Evolutionary conservation across 1,139 yeast species (phyloP), one percentile per base, ranked within the genome.

Genomic region (Yamadazyma dushanensis): DNA sequence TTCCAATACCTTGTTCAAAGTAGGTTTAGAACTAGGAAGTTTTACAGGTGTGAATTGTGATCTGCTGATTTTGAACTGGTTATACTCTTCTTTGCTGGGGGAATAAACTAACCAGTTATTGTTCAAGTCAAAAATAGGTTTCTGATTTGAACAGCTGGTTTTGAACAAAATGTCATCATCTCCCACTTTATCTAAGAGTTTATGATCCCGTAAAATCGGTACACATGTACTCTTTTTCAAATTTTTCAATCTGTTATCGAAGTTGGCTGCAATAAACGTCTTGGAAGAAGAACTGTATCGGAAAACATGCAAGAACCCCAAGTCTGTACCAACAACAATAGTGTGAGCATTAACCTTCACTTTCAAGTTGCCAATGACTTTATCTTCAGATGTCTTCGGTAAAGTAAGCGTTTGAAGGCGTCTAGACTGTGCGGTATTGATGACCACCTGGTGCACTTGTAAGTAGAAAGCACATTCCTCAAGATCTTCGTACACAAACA

Each of bases 31-130:
- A 2, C 63, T 64, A 1, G 80, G 77, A 14, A 76, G 49, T 41
- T 63, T 63, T 15, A 76, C 67, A 0, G 76, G 73, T 0, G 78
- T 72, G 21, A 69, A 57, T 29, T 22, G 35, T 8, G 29, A 30
- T 22, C 41, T 37, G 34, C 49, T 51, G 8, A 57, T 44, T 29
- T 51, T 57, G 26, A 64, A 43, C 30, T 59, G 63, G 22, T 56
- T 50, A 45, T 61, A 65, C 45, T 69, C 76, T 6, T 41, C 43
- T 37, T 59, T 61, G 3, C 63, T 56, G 4, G 78, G 76, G 5
- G 66, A 70, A 46, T 74, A 78, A 1, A 68, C 74, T 23, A 79
- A 51, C 73, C 78, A 74, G 34, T 71, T 57, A 5, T 78, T 79
- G 26, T 66, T 65, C 9, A 78, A 45, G 46, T 76, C 82, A 53